A percentile compares a stretch with the other conserved stretches of the same genome.
phyloP scores from a whole-genome alignment of 768 basidiomycete genomes.

The Kwoniella sp. region DNA sequence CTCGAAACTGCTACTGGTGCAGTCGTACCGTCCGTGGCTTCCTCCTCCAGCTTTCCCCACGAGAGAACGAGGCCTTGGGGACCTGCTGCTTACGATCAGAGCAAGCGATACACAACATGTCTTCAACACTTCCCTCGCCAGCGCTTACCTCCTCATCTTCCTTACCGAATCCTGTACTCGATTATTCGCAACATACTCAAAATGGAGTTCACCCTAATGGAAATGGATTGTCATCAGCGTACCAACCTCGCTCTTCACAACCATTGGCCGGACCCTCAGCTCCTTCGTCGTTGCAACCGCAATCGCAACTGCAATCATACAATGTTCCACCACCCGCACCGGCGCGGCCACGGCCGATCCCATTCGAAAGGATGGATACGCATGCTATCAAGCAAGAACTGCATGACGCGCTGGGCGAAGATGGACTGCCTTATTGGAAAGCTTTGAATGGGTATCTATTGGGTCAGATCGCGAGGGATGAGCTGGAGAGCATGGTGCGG shows the following conservation, averaged over 20 bases:
- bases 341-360: conserved; percentile 11
- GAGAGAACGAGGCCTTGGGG: not conserved
- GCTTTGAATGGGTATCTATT: conserved; percentile 50
- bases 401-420: conserved; percentile 49
- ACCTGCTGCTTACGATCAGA: not conserved
- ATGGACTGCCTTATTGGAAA: conserved; percentile 53
- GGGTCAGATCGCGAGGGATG: conserved; percentile 40
- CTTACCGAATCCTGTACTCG: not conserved
- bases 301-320: not conserved
- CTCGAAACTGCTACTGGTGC: not conserved
- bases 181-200: not conserved
- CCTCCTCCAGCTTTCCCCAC: not conserved
- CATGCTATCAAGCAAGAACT: conserved; percentile 49
- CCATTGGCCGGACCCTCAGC: not conserved
- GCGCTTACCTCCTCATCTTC: not conserved
- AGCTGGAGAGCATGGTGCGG: conserved; percentile 40
- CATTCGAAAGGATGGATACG: conserved; percentile 35
- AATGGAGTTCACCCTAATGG: not conserved
- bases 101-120: not conserved
- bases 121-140: not conserved
- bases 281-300: not conserved
- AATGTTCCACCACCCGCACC: not conserved
- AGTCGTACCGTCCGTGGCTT: not conserved
- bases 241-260: not conserved
- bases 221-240: not conserved